Base-by-base conservation (phyloP, 2,329 filamentous ascomycete species). In the Nemania abortiva region DNA sequence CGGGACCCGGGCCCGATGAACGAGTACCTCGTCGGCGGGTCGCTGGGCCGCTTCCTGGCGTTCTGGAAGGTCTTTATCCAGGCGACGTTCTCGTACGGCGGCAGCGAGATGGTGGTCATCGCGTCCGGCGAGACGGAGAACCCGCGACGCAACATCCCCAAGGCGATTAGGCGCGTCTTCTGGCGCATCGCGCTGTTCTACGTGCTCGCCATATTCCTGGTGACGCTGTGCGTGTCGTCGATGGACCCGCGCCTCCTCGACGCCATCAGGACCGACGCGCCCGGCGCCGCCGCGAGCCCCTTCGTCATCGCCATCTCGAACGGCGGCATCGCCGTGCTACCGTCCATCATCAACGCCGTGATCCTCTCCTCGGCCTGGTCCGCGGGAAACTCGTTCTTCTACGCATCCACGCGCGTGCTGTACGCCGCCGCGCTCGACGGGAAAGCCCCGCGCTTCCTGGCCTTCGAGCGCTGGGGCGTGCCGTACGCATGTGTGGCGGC, bases 151-250 rank as follows among this genome's bases (percentile, higher is more conserved):
- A 85, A 88, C 34, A 86, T 93, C 74, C 90, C 90, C 1, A 88
- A 86, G 68, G 90, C 91, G 0, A 90, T 87, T 77, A 90, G 90
- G 56, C 87, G 88, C 39, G 89, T 92, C 6, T 92, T 92, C 79
- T 91, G 90, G 79, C 87, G 91, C 66, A 83, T 92, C 49, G 87
- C 87, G 0, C 81, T 87, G 1, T 92, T 92, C 79, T 92, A 92
- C 79, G 85, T 91, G 1, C 83, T 91, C 1, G 90, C 89, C 6
- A 87, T 89, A 9, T 83, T 92, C 77, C 63, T 82, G 20, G 73
- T 81, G 24, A 79, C 77, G 11, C 57, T 80, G 24, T 77, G 77
- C 58, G 79, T 81, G 39, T 78, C 80, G 1, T 81, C 78, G 1
- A 62, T 68, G 31, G 80, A 80, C 34, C 20, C 66, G 0, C 73